Base-by-base conservation (phyloP, 495 filamentous ascomycete genomes). In the Podospora comata region DNA sequence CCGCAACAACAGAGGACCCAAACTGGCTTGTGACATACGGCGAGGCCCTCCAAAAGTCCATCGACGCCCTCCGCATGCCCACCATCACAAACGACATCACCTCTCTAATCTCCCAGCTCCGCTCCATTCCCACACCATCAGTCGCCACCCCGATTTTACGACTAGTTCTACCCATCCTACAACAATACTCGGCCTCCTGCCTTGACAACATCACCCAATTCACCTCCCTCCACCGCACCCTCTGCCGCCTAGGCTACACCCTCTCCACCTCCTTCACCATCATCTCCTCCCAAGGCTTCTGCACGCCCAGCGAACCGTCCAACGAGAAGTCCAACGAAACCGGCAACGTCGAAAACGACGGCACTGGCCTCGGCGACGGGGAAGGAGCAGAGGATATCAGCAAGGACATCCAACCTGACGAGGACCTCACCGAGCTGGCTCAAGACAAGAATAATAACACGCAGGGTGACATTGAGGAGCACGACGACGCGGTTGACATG, bases 331-430 rank as follows among this genome's bases (percentile, higher is more conserved):
- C 85, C 27, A 85, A 87, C 48, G 85, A 90, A 69, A 83, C 86
- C 19, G 91, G 92, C 5, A 87, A 94, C 70, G 82, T 97, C 55
- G 94, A 99, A 76, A 86, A 84, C 62, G 39, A 48, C 39, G 96
- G 96, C n/a, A 98, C 94, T 4, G 96, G 96, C 27, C 86, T 99
- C n/a, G 96, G 95, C 32, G 94, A 97, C 66, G 94, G 94, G 15
- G 91, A 97, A 73, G 96, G 93, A 27, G 92, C 89, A 2, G 92
- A 98, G 74, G 94, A 99, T 80, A 97, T 99, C 65, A 97, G 93
- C 79, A 97, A 98, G 72, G 94, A 98, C 74, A 89, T 99, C 60
- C 86, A 91, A 68, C 89, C 92, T 60, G 94, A 98, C 68, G 96
- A 99, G 78, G 92, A 98, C 77, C 77, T 99, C 15, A 89, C 90